Conservation (phyloP, 164 flowering plant genomes). For the Macadamia integrifolia region DNA sequence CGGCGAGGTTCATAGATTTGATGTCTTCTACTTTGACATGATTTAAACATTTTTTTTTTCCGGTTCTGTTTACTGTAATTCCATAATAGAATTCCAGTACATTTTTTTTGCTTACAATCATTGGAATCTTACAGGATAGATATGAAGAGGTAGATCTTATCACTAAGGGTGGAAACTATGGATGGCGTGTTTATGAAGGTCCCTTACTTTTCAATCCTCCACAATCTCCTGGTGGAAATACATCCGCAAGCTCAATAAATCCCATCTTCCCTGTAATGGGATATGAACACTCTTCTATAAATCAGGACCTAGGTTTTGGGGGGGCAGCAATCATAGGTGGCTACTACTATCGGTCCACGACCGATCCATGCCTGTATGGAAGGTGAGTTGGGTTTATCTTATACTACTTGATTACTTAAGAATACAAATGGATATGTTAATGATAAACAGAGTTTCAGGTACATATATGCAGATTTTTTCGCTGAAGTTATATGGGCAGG, state of each 20-base stretch:
- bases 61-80: not conserved
- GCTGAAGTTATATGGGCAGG: conserved; percentile 45
- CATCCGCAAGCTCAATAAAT: conserved; percentile 42
- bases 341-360: conserved; percentile 56
- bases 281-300: conserved; percentile 58
- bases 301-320: conserved; percentile 32
- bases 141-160: conserved; percentile 55
- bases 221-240: conserved; percentile 51
- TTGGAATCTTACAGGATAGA: conserved; percentile 25
- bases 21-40: not conserved
- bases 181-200: conserved; percentile 29
- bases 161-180: conserved; percentile 19
- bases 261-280: conserved; percentile 79
- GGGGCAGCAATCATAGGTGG: conserved; percentile 91
- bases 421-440: no score
- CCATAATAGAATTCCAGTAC: no score
- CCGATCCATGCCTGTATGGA: conserved; percentile 86
- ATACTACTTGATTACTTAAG: no score
- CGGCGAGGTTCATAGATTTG: conserved; percentile 61
- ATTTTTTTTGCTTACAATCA: not conserved
- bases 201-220: conserved; percentile 11
- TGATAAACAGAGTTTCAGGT: conserved; percentile 2
- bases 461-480: no score
- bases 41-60: no score
- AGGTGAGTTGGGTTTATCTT: conserved; percentile 39